phyloP scores from a whole-genome alignment of 2,329 filamentous ascomycete genomes.

The Calonectria pseudoreteaudii region DNA sequence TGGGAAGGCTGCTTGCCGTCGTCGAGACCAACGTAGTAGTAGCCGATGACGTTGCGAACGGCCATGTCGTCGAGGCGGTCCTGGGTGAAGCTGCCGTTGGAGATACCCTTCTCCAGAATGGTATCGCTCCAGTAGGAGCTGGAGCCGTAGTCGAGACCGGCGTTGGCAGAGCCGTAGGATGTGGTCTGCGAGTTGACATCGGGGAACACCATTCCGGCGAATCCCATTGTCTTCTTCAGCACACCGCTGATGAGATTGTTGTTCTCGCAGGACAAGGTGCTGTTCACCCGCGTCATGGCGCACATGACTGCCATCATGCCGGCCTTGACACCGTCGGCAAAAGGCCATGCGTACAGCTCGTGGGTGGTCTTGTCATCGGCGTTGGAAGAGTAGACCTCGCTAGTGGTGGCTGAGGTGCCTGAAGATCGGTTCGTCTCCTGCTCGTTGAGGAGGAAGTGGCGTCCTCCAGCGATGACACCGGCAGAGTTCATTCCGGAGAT shows the following conservation, averaged over 20 bases:
- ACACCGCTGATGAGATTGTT: constrained; percentile 72
- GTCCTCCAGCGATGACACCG: constrained; percentile 41
- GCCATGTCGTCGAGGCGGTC: constrained; percentile 12
- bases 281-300: neutral
- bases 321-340: constrained; percentile 8
- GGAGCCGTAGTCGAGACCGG: constrained; percentile 7
- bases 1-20: constrained; percentile 59
- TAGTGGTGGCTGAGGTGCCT: neutral
- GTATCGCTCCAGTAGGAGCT: constrained; percentile 8
- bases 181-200: constrained; percentile 52
- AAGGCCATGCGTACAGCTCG: constrained; percentile 3
- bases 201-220: constrained; percentile 76
- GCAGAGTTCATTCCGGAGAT: constrained; percentile 74
- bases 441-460: neutral
- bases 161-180: constrained; percentile 4
- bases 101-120: constrained; percentile 5
- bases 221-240: constrained; percentile 78
- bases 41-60: neutral
- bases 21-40: constrained; percentile 12
- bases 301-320: constrained; percentile 9
- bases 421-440: constrained; percentile 7
- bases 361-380: neutral
- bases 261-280: neutral
- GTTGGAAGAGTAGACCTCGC: constrained; percentile 8
- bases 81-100: constrained; percentile 16